Base-by-base conservation (phyloP, 768 basidiomycete species). In the Vararia minispora region DNA sequence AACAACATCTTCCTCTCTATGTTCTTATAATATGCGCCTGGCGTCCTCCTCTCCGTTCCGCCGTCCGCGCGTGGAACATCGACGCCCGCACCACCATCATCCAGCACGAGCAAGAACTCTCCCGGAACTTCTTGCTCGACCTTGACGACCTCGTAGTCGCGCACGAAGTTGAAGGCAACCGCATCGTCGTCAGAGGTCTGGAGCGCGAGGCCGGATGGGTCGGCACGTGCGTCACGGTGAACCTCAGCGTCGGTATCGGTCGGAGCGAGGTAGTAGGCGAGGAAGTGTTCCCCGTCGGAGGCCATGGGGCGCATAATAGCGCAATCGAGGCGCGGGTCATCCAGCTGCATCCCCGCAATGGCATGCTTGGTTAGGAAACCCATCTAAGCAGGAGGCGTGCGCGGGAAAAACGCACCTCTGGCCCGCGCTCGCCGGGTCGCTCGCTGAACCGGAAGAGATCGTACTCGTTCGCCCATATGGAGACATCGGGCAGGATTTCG, bases 381-480 rank as follows among this genome's bases (percentile, higher is more conserved):
- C 2, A 35, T 13, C 7, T 3, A 8, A 28, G 12, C 6, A 28
- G 10, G n/a, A 11, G 24, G 11, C 11, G 18, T 2, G 24, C 25
- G 8, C 18, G 8, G 35, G 28, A 12, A 28, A 27, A 21, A 59
- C 74, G 39, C 37, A 85, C 85, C 47, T 88, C 85, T 6, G 71
- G 50, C 11, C 71, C 50, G 31, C 78, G 65, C 40, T 90, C 87
- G n/a, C 87, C 87, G 12, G 87, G 87, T 14, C 86, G 65, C 54
- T 91, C 87, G 9, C 77, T 77, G 55, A 91, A 90, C 41, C 79
- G 65, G 66, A 90, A 88, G 37, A 91, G 56, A 55, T 90, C 87
- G 53, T 89, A 88, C 45, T 81, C 80, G 53, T 88, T 92, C 28
- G 85, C 75, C 87, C 88, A 94, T 26, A 90, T 77, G 43, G 83